A percentile compares a stretch with the other conserved stretches of the same genome.
Conservation (phyloP, 345 rosid species). For the Gossypium sturtianum region DNA sequence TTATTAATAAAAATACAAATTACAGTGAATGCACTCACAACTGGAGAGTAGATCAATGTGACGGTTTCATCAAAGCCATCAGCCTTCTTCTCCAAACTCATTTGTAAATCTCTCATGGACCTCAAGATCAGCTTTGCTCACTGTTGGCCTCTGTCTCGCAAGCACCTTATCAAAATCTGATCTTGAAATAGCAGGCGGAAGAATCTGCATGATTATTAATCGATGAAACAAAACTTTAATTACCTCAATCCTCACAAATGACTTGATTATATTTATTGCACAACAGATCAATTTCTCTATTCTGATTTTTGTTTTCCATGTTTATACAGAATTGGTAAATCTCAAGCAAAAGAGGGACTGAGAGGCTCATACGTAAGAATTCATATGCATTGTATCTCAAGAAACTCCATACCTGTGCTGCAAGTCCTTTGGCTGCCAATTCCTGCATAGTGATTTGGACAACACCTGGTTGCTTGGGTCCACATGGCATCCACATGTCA, state of each 20-base stretch:
- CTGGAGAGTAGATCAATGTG: constrained; percentile 13
- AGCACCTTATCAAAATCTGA: constrained; percentile 78
- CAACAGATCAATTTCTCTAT: too few relatives aligned
- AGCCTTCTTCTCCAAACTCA: constrained; percentile 89
- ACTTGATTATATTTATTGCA: background rate
- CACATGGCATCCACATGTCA: constrained; percentile 71
- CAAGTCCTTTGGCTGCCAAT: constrained; percentile 57
- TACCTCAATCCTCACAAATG: background rate
- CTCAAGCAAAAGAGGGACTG: background rate
- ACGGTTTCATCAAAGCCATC: constrained; percentile 11
- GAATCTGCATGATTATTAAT: background rate
- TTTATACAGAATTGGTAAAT: background rate
- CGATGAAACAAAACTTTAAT: background rate
- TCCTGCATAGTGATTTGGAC: constrained; percentile 69
- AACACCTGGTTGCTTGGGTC: constrained; percentile 61
- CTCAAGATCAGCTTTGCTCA: constrained; percentile 66
- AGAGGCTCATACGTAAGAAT: background rate
- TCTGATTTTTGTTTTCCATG: too few relatives aligned
- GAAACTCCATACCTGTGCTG: constrained; percentile 40
- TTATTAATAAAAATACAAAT: constrained; percentile 36
- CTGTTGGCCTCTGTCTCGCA: constrained; percentile 79
- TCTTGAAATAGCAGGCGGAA: constrained; percentile 2
- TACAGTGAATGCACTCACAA: constrained; percentile 27
- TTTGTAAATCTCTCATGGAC: constrained; percentile 79
- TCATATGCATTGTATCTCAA: background rate